Evolutionary conservation across 352 stramenopile species (phyloP), one percentile per base, ranked within the genome.

Genomic region (Pelagophyceae sp.): DNA sequence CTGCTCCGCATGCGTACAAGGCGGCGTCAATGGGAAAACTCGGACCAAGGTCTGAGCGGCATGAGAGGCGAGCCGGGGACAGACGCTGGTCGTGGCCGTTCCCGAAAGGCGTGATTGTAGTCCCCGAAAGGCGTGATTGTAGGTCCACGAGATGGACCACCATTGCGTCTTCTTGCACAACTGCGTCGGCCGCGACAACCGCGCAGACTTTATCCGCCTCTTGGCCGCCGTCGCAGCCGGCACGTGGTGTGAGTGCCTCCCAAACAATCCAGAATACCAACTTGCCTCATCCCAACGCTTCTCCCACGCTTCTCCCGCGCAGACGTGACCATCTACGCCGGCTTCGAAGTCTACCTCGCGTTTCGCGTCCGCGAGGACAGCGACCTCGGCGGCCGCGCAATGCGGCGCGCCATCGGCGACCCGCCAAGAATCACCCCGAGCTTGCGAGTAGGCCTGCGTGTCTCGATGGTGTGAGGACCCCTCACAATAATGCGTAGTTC

Each of bases 141-240:
- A n/a, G n/a, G 79, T 86, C 33, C 23, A 83, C 23, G 77, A 79
- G 50, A 82, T 85, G 80, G 82, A 86, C 72, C 82, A 86, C 67
- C 79, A 85, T 76, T 86, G 82, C 77, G 72, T 76, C 25, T 37
- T 72, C 45, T 11, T 77, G 0, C 64, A 72, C 64, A 72, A 72
- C 64, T 72, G 64, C 64, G 64, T 72, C 32, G 64, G 64, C 64
- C 3, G 15, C 15, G 64, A 11, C 64, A 72, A 72, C 35, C 6
- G 37, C 19, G 19, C 20, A 29, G 11, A 72, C 19, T 72, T 72
- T n/a, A 31, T 40, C 19, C 15, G 11, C 31, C 29, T 72, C 35
- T 32, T 72, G 6, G 11, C 29, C 64, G 20, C 32, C 31, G 35
- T 72, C 64, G 31, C 20, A 19, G 64, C 64, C 32, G 64, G 64